Evolutionary conservation across 495 filamentous ascomycete genomes (phyloP).

Genomic region (Talaromyces ruber): DNA sequence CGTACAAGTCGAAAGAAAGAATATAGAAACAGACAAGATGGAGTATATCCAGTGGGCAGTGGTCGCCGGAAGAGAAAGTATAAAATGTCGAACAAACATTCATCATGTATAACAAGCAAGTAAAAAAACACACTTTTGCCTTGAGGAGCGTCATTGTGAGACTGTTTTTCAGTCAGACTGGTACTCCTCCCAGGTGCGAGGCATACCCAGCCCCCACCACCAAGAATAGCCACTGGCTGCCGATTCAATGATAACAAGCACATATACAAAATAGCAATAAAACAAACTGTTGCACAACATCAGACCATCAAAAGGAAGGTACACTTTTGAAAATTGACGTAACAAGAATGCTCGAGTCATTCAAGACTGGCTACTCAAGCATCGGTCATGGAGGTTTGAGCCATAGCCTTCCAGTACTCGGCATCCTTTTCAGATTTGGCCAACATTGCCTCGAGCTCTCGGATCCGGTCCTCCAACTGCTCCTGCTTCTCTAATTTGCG

Average conservation of each 20-base stretch:
- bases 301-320: background rate
- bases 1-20: constrained; percentile 13
- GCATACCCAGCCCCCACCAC: constrained; percentile 25
- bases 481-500: constrained; percentile 66
- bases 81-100: background rate
- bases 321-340: constrained; percentile 11
- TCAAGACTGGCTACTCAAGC: background rate
- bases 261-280: constrained; percentile 8
- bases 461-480: constrained; percentile 48
- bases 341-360: constrained; percentile 7
- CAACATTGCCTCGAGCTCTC: constrained; percentile 32
- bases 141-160: constrained; percentile 14
- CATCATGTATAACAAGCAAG: constrained; percentile 11
- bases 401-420: constrained; percentile 52
- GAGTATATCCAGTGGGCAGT: background rate
- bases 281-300: constrained; percentile 8
- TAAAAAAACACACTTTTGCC: constrained; percentile 22
- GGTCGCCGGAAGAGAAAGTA: background rate
- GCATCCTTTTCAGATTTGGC: constrained; percentile 42
- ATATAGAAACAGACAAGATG: constrained; percentile 16
- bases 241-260: constrained; percentile 9
- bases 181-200: constrained; percentile 17
- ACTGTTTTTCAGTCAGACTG: constrained; percentile 15
- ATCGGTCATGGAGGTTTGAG: constrained; percentile 17
- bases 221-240: background rate